These are phyloP conservation scores for Neurospora intermedia DNA, from an alignment of 495 filamentous ascomycete species.

Conservation along the genomic window DNA sequence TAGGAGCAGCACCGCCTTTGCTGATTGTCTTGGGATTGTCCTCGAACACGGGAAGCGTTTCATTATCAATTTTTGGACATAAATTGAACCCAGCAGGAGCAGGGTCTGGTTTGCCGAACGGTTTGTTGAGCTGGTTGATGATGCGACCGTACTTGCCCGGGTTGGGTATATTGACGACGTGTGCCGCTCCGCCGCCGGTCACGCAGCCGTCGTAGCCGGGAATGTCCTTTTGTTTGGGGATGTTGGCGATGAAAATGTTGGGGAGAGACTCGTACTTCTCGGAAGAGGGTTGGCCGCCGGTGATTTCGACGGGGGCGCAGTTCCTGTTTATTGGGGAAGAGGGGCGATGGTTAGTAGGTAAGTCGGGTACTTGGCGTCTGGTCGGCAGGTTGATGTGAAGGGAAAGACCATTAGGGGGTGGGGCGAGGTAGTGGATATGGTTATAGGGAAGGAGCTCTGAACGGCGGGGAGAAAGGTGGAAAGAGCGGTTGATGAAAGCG, in stretches of 20 bases:
- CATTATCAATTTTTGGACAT: not conserved
- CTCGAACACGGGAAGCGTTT: not conserved
- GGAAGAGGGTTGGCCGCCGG: slow-evolving; percentile 23
- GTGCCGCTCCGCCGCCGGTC: slow-evolving; percentile 7
- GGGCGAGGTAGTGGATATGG: not conserved
- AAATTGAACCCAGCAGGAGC: not conserved
- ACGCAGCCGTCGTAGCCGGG: slow-evolving; percentile 10
- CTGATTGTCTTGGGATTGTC: not conserved
- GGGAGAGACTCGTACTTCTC: slow-evolving; percentile 33
- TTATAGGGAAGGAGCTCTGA: not conserved
- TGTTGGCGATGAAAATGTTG: slow-evolving; percentile 49
- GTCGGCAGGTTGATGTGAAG: too few relatives aligned
- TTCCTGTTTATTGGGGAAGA: slow-evolving; percentile 20
- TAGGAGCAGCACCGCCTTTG: not conserved
- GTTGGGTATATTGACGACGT: slow-evolving; percentile 19
- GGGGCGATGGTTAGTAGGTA: too few relatives aligned
- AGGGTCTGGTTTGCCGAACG: not conserved
- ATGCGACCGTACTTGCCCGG: slow-evolving; percentile 16
- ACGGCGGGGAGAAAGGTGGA: not conserved
- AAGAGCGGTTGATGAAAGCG: not conserved
- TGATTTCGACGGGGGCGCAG: slow-evolving; percentile 44
- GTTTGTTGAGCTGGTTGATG: slow-evolving; percentile 14
- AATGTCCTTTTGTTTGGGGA: slow-evolving; percentile 17
- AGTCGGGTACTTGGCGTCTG: too few relatives aligned
- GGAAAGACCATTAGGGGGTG: not conserved